Conservation (phyloP, 2,329 filamentous ascomycete genomes). For the Dothidotthia symphoricarpi region DNA sequence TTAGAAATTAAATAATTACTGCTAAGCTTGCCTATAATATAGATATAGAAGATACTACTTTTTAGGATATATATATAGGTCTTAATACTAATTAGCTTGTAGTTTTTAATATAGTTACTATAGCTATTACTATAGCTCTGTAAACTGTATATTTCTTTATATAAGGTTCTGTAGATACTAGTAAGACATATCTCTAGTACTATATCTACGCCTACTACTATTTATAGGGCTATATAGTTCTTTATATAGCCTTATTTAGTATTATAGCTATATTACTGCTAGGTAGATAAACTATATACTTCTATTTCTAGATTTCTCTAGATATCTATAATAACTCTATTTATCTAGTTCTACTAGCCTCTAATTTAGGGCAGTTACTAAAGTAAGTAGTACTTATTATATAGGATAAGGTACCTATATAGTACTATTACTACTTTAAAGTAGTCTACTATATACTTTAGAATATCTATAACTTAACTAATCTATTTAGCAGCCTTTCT, state of each 20-base stretch:
- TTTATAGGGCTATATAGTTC: neutral
- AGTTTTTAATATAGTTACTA: too few relatives aligned
- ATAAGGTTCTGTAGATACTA: too few relatives aligned
- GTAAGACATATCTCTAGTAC: neutral
- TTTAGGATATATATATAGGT: too few relatives aligned
- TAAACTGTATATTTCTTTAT: too few relatives aligned
- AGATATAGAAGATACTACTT: too few relatives aligned
- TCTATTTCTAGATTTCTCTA: neutral
- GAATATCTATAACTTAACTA: neutral
- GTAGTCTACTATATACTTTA: neutral
- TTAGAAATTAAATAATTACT: too few relatives aligned
- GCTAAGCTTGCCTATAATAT: too few relatives aligned
- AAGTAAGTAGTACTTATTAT: neutral
- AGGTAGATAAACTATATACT: neutral
- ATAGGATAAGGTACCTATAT: neutral
- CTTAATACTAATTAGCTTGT: too few relatives aligned
- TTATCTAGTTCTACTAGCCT: conserved; percentile 1
- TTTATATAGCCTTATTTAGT: neutral
- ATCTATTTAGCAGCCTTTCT: neutral
- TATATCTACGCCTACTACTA: neutral
- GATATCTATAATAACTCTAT: too few relatives aligned
- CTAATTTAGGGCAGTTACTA: neutral
- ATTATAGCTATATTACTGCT: neutral
- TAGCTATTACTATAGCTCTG: too few relatives aligned
- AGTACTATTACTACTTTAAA: too few relatives aligned